Percentiles rank a stretch among this genome's conserved stretches.
Evolutionary conservation across 257 asterid genomes (phyloP).

Genomic region (Ehretia macrophylla): DNA sequence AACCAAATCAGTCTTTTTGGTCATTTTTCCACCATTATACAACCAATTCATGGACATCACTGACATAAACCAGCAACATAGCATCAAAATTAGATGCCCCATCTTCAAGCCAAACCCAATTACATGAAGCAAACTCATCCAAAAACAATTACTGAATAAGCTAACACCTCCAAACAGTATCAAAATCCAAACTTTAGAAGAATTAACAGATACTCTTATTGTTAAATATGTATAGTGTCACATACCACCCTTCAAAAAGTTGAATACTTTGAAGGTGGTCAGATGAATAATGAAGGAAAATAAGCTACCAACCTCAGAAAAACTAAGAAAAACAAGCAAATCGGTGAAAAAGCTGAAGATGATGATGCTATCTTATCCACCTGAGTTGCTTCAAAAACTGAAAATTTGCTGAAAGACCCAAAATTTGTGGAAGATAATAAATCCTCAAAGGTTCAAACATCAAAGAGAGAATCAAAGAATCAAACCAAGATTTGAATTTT

Average conservation of each 20-base stretch:
- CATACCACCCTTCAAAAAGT: conserved; percentile 10
- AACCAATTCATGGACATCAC: conserved; percentile 68
- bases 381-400: conserved; percentile 31
- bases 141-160: conserved; percentile 5
- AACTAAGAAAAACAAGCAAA: conserved; percentile 5
- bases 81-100: conserved; percentile 65
- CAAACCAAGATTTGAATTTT: conserved; percentile 44
- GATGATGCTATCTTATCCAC: conserved; percentile 47
- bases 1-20: conserved; percentile 42
- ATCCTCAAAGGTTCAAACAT: conserved; percentile 37
- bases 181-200: conserved; percentile 17
- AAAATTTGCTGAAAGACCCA: conserved; percentile 31
- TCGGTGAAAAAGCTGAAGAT: conserved; percentile 8
- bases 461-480: conserved; percentile 30
- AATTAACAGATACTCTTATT: neutral
- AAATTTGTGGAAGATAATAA: conserved; percentile 33
- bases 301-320: conserved; percentile 15
- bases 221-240: neutral
- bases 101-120: conserved; percentile 79
- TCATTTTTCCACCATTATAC: conserved; percentile 65
- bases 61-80: conserved; percentile 69
- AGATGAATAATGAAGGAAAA: conserved; percentile 3
- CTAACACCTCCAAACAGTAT: conserved; percentile 16
- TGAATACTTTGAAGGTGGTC: conserved; percentile 19
- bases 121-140: conserved; percentile 78